Evolutionary conservation across 2,329 filamentous ascomycete genomes (phyloP), one percentile per base, ranked within the genome.

Genomic region (Penicillium brasilianum): DNA sequence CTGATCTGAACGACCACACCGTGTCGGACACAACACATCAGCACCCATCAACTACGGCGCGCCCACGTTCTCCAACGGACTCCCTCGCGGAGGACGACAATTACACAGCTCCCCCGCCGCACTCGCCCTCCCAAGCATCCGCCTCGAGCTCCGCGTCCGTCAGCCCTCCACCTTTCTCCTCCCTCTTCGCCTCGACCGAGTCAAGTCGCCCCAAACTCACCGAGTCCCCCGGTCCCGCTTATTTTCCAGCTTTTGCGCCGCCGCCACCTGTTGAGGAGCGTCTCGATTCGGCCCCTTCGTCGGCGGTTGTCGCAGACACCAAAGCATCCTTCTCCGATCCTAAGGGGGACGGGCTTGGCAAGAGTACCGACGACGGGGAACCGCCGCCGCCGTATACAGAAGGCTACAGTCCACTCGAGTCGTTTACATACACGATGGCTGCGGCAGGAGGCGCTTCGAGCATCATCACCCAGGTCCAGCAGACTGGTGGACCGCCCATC

Each of bases 381-480:
- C 94, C 94, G 61, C 95, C 95, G 63, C 95, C 95, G 60, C 94
- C 95, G 59, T 99, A 99, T 78, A 93, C 91, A 69, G 94, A 98
- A 74, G 93, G 94, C 72, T 90, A 88, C 63, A 97, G 92, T 82
- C 95, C 95, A 65, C 88, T 99, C 77, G 86, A 90, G 63, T 92
- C 92, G 60, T 99, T 99, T 75, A 89, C 90, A 71, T 99, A 96
- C 87, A 87, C 97, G 77, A 99, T 99, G 95, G 93, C 95, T 81
- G 91, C 93, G 77, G 93, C 94, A 81, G 94, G 94, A 84, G 94
- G 93, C 82, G 91, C 93, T 71, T 90, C 93, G 83, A 98, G 95
- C 87, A 97, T 99, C 76, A 96, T 99, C 82, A 99, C 95, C 80
- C 95, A 99, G 83, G 95, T 99, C 71, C 93, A 96, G 77, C 95